Percentiles rank a stretch among this genome's conserved stretches.
Evolutionary conservation across 23 red algal genomes (phyloP).

Genomic region (Gracilaria gracilis): DNA sequence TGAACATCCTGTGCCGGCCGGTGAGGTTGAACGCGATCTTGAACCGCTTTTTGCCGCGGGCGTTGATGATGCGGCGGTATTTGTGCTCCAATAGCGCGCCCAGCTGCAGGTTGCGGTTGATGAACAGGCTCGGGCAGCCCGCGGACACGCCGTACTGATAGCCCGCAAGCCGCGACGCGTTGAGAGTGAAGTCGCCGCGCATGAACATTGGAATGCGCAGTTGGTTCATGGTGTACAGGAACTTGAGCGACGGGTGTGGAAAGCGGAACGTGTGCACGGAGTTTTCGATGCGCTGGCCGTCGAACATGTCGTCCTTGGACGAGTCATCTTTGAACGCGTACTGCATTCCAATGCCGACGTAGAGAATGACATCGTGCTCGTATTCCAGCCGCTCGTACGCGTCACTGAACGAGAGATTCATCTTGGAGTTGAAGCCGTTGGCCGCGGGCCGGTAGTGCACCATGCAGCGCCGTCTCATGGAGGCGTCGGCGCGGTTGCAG

Average conservation of each 20-base stretch:
- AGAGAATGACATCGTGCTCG: slow-evolving; percentile 14
- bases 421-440: neutral
- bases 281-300: neutral
- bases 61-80: neutral
- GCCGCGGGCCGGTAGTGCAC: slow-evolving; percentile 25
- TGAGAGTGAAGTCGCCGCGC: slow-evolving; percentile 12
- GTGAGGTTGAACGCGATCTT: slow-evolving; percentile 43
- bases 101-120: slow-evolving; percentile 3
- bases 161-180: slow-evolving; percentile 8
- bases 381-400: neutral
- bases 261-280: slow-evolving; percentile 12
- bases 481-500: neutral
- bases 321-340: neutral
- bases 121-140: slow-evolving; percentile 46
- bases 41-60: neutral
- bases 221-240: neutral
- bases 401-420: neutral
- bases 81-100: neutral
- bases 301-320: neutral
- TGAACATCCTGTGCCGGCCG: neutral
- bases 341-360: slow-evolving; percentile 31
- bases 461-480: neutral
- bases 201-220: slow-evolving; percentile 29
- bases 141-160: slow-evolving; percentile 8
- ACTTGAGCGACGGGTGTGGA: neutral